Evolutionary conservation across 176 grass and related monocot species (phyloP).

Genomic region (bread wheat (Triticum aestivum)): IWGSC_CS_RefSeq_v2.1 NC_057794.1:584771201-584771700

Average conservation of each 20-base stretch:
- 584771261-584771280: not conserved
- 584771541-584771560: too few species aligned
- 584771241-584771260: too few species aligned
- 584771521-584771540: too few species aligned
- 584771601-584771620: too few species aligned
- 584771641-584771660: not conserved
- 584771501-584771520: too few species aligned
- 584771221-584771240: not conserved
- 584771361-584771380: not conserved
- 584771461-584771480: too few species aligned
- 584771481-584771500: too few species aligned
- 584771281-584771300: not conserved
- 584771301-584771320: not conserved
- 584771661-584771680: not conserved
- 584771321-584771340: not conserved
- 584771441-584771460: too few species aligned
- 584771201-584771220: not conserved
- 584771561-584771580: too few species aligned
- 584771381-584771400: not conserved
- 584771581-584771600: too few species aligned
- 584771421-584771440: too few species aligned
- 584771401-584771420: too few species aligned
- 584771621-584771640: not conserved
- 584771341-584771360: not conserved
- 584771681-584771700: not conserved